Evolutionary conservation across 2,329 filamentous ascomycete species (phyloP), one percentile per base, ranked within the genome.

Genomic region (Colletotrichum cuscutae): DNA sequence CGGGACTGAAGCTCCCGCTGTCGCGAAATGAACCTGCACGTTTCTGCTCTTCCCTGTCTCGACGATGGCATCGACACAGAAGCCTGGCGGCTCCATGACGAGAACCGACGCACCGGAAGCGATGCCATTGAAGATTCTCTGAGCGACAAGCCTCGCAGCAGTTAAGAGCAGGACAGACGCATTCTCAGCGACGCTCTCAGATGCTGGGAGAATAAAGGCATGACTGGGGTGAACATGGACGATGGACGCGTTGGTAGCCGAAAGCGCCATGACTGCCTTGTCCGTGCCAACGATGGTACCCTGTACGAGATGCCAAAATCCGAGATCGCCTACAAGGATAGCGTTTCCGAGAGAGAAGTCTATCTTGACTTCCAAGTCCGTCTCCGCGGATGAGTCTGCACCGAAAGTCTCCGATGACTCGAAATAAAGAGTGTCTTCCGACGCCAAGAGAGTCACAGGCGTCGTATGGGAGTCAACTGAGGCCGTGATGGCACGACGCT

Each of bases 191-290:
- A 32, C 37, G 53, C 42, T 30, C 6, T 24, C 61, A 19, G 49
- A 54, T n/a, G 24, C 8, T 28, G 54, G 54, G 13, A 57, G 54
- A 13, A 7, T 6, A 22, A 32, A 35, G 42, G 46, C 42, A 12
- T 32, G 12, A 7, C 46, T 60, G 24, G 24, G 26, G 4, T 28
- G 61, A 24, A 65, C 6, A 52, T 28, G 13, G 53, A 60, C 42
- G 15, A 65, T n/a, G 7, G 67, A 70, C 11, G 67, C 37, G 54
- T 70, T 70, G 28, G 12, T 54, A n/a, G 58, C 37, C n/a, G 67
- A 54, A 28, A 70, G 37, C 9, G 52, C 61, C 15, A 65, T 24
- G 7, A 32, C 67, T 1, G 53, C 15, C 9, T 28, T 65, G 5
- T 42, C 9, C 11, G 67, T 65, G n/a, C 28, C 54, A 19, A 28